These are phyloP conservation scores for Termitomyces titanicus DNA, from an alignment of 768 basidiomycete species.

Conservation along the genomic window DNA sequence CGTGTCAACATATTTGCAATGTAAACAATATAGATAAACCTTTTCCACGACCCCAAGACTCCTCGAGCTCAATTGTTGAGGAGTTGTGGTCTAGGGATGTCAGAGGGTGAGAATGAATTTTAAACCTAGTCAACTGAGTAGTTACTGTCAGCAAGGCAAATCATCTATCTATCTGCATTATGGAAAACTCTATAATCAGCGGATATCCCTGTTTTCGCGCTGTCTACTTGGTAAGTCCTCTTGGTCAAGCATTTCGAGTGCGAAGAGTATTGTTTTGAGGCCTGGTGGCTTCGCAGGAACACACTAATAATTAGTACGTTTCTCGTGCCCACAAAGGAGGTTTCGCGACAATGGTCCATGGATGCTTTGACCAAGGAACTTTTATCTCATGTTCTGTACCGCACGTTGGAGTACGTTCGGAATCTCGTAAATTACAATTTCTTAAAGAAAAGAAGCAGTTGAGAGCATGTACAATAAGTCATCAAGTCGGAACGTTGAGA, in stretches of 20 bases:
- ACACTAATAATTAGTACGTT: constrained; percentile 71
- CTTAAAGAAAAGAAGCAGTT: neutral
- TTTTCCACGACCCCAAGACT: too few relatives aligned
- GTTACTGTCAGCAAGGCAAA: neutral
- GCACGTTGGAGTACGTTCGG: neutral
- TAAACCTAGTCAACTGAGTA: constrained; percentile 50
- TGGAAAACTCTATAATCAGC: too few relatives aligned
- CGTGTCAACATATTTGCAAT: neutral
- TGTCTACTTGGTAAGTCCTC: constrained; percentile 57
- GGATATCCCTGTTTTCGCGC: constrained; percentile 51
- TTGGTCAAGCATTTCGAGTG: too few relatives aligned
- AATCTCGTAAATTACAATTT: neutral
- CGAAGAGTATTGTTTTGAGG: neutral
- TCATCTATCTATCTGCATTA: too few relatives aligned
- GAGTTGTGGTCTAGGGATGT: constrained; percentile 34
- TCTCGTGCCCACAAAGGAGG: constrained; percentile 45
- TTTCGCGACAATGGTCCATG: constrained; percentile 40
- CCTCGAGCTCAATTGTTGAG: constrained; percentile 57
- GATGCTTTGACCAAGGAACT: constrained; percentile 38
- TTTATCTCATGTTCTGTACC: constrained; percentile 28
- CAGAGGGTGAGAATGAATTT: constrained; percentile 30
- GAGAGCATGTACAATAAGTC: neutral
- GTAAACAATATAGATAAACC: too few relatives aligned
- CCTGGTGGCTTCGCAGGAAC: constrained; percentile 39
- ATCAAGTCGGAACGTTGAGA: neutral